phyloP scores from a whole-genome alignment of 768 basidiomycete genomes.

The Ramaria sp. region DNA sequence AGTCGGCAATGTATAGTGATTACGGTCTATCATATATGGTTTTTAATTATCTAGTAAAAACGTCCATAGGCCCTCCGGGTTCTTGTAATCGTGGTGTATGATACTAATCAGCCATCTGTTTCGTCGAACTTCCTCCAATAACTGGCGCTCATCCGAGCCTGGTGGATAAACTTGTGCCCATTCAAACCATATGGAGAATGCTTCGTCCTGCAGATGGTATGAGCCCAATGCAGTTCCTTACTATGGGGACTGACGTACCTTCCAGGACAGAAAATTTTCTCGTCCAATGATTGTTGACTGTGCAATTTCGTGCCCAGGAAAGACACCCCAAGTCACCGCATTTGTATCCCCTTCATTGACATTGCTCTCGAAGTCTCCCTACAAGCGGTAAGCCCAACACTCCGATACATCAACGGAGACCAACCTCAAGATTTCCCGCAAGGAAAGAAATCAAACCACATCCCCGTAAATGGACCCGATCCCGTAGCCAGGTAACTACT shows the following conservation, averaged over 20 bases:
- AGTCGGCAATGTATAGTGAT: too few species aligned
- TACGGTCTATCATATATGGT: background rate
- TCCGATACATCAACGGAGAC: background rate
- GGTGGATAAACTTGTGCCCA: conserved; percentile 88
- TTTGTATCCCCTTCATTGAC: conserved; percentile 71
- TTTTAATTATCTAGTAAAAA: conserved; percentile 48
- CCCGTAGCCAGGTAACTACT: conserved; percentile 50
- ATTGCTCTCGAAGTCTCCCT: conserved; percentile 79
- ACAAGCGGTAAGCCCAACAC: background rate
- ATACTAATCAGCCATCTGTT: conserved; percentile 85
- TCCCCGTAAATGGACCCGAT: conserved; percentile 40
- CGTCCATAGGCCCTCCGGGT: conserved; percentile 67
- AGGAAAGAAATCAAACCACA: conserved; percentile 73
- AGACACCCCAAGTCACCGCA: conserved; percentile 98
- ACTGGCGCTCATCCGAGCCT: conserved; percentile 51
- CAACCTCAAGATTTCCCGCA: conserved; percentile 68
- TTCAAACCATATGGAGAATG: conserved; percentile 90
- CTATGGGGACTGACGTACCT: conserved; percentile 39
- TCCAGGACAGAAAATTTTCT: conserved; percentile 94
- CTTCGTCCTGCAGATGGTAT: conserved; percentile 62
- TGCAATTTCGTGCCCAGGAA: conserved; percentile 90
- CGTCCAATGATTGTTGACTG: conserved; percentile 96
- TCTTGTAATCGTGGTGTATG: conserved; percentile 88
- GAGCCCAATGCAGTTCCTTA: background rate
- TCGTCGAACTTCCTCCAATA: conserved; percentile 64